phyloP scores from a whole-genome alignment of 352 stramenopile genomes.

The Phytophthora cajani region DNA sequence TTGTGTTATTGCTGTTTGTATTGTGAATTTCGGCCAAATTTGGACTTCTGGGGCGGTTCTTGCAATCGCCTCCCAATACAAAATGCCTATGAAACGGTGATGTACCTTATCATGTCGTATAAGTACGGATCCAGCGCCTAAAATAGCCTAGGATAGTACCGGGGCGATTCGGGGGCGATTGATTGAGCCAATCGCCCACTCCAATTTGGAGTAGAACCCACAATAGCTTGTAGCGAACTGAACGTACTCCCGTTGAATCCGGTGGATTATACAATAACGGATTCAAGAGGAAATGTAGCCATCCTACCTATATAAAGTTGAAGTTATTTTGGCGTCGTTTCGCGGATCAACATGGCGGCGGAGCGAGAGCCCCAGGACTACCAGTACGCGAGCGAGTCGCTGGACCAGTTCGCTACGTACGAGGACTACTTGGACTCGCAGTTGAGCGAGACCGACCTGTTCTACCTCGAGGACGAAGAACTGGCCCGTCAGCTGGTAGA shows the following conservation, averaged over 20 bases:
- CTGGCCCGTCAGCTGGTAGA: constrained; percentile 94
- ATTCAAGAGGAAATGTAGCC: constrained; percentile 15
- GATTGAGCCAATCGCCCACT: no score
- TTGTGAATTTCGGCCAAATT: no score
- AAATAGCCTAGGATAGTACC: no score
- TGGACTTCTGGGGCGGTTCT: no score
- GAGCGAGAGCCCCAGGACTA: constrained; percentile 69
- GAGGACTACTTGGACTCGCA: constrained; percentile 96
- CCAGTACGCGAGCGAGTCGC: constrained; percentile 78
- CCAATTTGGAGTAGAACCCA: no score
- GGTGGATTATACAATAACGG: constrained; percentile 24
- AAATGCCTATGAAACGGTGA: no score
- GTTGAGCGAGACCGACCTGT: constrained; percentile 92
- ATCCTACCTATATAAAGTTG: constrained; percentile 2
- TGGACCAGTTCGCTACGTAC: constrained; percentile 93
- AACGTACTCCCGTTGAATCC: constrained; percentile 13
- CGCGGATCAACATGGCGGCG: constrained; percentile 42
- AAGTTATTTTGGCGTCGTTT: constrained; percentile 39
- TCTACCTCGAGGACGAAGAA: constrained; percentile 95
- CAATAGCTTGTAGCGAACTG: neutral
- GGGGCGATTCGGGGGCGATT: no score
- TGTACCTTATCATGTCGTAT: no score
- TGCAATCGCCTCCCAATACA: no score
- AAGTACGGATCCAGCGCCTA: no score
- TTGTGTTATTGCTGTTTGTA: constrained; percentile 17